Base-by-base conservation (phyloP, 139 green algal species). In the Picochlorum sp. region DNA sequence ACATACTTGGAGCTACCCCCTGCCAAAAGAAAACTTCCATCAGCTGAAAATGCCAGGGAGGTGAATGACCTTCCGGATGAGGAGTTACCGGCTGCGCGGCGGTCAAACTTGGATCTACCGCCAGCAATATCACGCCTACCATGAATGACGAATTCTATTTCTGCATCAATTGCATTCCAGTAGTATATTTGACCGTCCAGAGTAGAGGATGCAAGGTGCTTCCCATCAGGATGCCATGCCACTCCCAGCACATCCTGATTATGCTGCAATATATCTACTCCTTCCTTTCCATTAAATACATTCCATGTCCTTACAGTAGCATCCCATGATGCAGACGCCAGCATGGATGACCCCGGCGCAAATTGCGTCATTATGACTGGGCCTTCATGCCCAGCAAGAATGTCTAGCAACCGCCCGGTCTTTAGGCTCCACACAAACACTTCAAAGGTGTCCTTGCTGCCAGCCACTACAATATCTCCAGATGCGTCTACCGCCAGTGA, bases 381-480 rank as follows among this genome's bases (percentile, higher is more conserved):
- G 4, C 83, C 93, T 70, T 97, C 87, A 64, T 99, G 92, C 7
- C 80, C 90, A 0, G 80, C 68, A 45, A 98, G 74, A 29, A 95
- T 65, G 62, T 98, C 93, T 59, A 97, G 78, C 64, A 98, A 70
- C 28, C 83, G 73, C 2, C 85, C 92, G 0, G 90, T 97, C 59
- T 86, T 84, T 25, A 98, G 53, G 14, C 75, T 87, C 93, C 93
- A 99, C 39, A 98, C 82, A 66, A 82, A 94, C n/a, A 98, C 79
- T 65, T 93, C 68, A 67, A 94, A 95, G 8, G 75, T 84, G 57
- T 98, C 90, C 29, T 75, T 55, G 5, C 70, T 83, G 33, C 88
- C 91, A 9, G 92, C 91, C 14, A 66, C 80, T 61, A 97, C 71
- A 20, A 95, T 61, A 64, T 98, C 89, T 1, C 89, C 91, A 4